phyloP scores from a whole-genome alignment of 2,329 filamentous ascomycete genomes.

The Periconia macrospinosa region DNA sequence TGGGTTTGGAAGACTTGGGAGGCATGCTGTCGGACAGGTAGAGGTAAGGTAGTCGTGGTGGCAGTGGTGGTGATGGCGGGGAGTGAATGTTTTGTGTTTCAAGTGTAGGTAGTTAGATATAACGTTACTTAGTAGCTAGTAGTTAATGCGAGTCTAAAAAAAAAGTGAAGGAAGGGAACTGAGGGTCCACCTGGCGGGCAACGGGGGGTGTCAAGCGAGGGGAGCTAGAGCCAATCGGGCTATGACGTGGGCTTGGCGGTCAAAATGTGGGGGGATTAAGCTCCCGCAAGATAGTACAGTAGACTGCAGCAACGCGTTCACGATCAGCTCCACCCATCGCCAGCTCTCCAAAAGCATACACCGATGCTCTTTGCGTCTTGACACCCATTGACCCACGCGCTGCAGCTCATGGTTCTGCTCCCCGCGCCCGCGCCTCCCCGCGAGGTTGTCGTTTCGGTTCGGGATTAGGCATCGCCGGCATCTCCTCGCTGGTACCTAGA shows the following conservation, averaged over 20 bases:
- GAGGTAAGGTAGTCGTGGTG: conserved; percentile 6
- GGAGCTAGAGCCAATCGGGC: neutral
- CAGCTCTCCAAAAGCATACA: neutral
- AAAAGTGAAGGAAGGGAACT: too few relatives aligned
- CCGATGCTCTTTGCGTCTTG: neutral
- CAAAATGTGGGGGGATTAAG: neutral
- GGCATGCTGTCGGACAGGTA: neutral
- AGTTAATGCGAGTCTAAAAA: too few relatives aligned
- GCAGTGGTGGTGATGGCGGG: conserved; percentile 17
- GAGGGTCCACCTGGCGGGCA: neutral
- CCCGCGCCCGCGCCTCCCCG: conserved; percentile 17
- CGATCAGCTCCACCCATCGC: neutral
- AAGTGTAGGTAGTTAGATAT: too few relatives aligned
- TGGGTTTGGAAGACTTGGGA: conserved; percentile 32
- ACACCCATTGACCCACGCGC: conserved; percentile 7
- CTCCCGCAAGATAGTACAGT: neutral
- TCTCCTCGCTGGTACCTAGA: neutral
- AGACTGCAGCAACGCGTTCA: neutral
- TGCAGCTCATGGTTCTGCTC: conserved; percentile 30
- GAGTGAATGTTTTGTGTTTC: neutral
- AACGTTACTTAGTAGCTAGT: too few relatives aligned
- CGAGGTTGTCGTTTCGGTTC: conserved; percentile 19
- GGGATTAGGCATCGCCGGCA: neutral
- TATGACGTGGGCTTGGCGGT: conserved; percentile 2
- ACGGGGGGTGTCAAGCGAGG: neutral